A percentile compares a stretch with the other conserved stretches of the same genome.
phyloP scores from a whole-genome alignment of 345 rosid species.

The Combretum micranthum region DNA sequence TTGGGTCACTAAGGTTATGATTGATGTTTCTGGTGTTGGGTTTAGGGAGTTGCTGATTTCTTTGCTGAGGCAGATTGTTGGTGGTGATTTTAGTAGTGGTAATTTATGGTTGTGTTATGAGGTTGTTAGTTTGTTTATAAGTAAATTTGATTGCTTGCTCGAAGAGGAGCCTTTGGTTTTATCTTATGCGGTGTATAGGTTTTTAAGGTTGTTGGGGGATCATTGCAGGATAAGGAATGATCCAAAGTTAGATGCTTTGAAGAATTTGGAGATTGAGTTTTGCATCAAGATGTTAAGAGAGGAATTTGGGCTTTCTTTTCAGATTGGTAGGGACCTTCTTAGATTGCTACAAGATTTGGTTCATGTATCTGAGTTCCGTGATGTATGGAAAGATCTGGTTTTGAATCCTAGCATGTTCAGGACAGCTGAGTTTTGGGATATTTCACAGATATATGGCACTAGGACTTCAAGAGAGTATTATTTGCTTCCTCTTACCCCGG shows the following conservation, averaged over 20 bases:
- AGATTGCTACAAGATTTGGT: slow-evolving; percentile 66
- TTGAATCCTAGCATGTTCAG: slow-evolving; percentile 33
- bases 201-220: slow-evolving; percentile 60
- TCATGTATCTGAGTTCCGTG: slow-evolving; percentile 59
- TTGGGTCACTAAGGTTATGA: slow-evolving; percentile 60
- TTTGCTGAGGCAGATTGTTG: slow-evolving; percentile 53
- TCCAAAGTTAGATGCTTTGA: slow-evolving; percentile 35
- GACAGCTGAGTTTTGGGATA: slow-evolving; percentile 31
- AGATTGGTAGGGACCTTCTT: slow-evolving; percentile 70
- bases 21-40: slow-evolving; percentile 55
- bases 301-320: slow-evolving; percentile 47
- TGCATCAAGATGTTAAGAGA: slow-evolving; percentile 74
- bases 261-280: slow-evolving; percentile 50
- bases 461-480: slow-evolving; percentile 68
- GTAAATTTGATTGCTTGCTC: slow-evolving; percentile 49
- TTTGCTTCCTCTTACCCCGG: slow-evolving; percentile 52
- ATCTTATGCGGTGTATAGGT: slow-evolving; percentile 57
- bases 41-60: slow-evolving; percentile 40
- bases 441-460: slow-evolving; percentile 37
- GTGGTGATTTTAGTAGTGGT: slow-evolving; percentile 63
- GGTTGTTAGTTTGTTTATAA: slow-evolving; percentile 36
- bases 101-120: slow-evolving; percentile 79
- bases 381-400: slow-evolving; percentile 58
- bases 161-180: slow-evolving; percentile 49
- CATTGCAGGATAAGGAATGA: slow-evolving; percentile 42